phyloP scores from a whole-genome alignment of 108 stramenopile genomes.

The Pelagomonas calceolata region DNA sequence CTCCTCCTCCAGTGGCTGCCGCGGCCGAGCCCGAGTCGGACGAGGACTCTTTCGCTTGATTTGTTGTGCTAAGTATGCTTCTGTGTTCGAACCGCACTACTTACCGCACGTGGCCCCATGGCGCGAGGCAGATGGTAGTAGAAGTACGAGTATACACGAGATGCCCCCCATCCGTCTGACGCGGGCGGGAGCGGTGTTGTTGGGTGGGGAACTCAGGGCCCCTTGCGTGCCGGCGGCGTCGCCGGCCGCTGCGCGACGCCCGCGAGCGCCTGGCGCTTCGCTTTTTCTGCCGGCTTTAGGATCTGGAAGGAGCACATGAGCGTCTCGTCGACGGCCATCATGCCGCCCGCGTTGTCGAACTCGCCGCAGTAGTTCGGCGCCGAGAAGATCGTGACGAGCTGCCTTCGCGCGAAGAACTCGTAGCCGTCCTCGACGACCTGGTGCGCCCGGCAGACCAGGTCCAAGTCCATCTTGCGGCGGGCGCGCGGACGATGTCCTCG shows the following conservation, averaged over 20 bases:
- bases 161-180: too few relatives aligned
- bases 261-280: neutral
- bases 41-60: too few relatives aligned
- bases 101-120: too few relatives aligned
- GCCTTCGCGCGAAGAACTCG: slow-evolving; percentile 97
- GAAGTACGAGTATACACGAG: too few relatives aligned
- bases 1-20: too few relatives aligned
- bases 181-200: too few relatives aligned
- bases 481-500: slow-evolving; percentile 95
- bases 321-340: slow-evolving; percentile 99
- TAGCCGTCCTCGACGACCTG: slow-evolving; percentile 99
- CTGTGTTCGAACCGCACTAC: too few relatives aligned
- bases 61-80: too few relatives aligned
- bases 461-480: slow-evolving; percentile 90
- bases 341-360: slow-evolving; percentile 98
- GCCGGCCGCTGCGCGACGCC: neutral
- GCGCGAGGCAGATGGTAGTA: too few relatives aligned
- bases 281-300: slow-evolving; percentile 97
- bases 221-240: neutral
- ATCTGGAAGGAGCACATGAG: slow-evolving; percentile 99
- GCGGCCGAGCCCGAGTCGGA: too few relatives aligned
- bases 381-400: slow-evolving; percentile 94
- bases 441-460: slow-evolving; percentile 98
- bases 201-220: too few relatives aligned
- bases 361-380: slow-evolving; percentile 99